Base-by-base conservation (phyloP, 495 filamentous ascomycete species). In the Hypomontagnella submonticulosa region DNA sequence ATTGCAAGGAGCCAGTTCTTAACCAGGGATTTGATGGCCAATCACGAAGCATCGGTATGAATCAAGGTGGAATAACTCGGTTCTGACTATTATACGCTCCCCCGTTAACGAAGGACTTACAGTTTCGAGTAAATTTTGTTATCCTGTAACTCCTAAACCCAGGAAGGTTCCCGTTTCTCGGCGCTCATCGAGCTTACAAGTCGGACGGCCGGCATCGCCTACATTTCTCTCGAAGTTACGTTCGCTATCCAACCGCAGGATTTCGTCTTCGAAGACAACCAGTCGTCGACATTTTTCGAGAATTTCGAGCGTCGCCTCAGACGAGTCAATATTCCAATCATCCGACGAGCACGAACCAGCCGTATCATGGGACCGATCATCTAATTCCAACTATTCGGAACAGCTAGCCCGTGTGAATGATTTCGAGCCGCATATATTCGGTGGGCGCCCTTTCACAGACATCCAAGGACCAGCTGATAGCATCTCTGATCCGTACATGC, bases 401-500 rank as follows among this genome's bases (percentile, higher is more conserved):
- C 47, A 51, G 8, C 11, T 32, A 13, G 54, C 42, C 8, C 15
- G 11, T 6, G n/a, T 38, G 2, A 50, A 61, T 15, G 34, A 60
- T 32, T 65, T 40, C 9, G 55, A 46, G 5, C 36, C 41, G 19
- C 33, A 47, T 10, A 44, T 47, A 15, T 32, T 64, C 18, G 40
- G 32, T 41, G 38, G 62, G 55, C 58, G 63, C 38, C 30, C 63
- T 38, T 57, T 57, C n/a, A 4, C 20, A 27, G 33, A 53, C 44
- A n/a, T 40, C 20, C 53, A 49, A n/a, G 37, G 52, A 41, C 63
- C 49, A 0, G 47, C 48, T 34, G 46, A 57, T 36, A 58, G 66
- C 52, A 59, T 18, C 43, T 66, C 57, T 10, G 74, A 75, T 13
- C 73, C 73, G 0, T 73, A 72, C 19, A 55, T 81, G 6, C 72